Conservation (phyloP, 805 yeast species). For the Candida insectalens region DNA sequence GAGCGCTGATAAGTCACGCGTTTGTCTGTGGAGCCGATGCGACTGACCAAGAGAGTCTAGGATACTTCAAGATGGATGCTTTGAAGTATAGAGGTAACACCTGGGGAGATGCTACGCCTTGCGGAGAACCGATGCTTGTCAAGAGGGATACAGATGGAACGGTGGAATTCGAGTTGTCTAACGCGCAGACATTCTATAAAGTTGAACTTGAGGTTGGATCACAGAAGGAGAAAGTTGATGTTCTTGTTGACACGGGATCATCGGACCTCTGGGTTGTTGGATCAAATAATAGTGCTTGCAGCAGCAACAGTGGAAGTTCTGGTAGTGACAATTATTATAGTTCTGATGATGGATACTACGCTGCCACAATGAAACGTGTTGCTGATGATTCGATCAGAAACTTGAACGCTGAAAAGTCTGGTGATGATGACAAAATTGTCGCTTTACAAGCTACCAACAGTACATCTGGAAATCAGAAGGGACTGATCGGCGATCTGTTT, state of each 20-base stretch:
- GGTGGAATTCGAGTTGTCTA: conserved; percentile 25
- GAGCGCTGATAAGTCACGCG: no score
- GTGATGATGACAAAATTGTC: conserved; percentile 1
- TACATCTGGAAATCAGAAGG: neutral
- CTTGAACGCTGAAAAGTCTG: conserved; percentile 1
- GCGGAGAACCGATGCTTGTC: conserved; percentile 13
- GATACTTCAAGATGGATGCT: conserved; percentile 14
- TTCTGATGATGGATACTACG: neutral
- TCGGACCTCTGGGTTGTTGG: conserved; percentile 62
- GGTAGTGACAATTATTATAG: neutral
- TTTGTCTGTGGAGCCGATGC: no score
- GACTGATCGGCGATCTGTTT: neutral
- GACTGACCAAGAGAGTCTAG: no score
- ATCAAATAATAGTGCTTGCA: conserved; percentile 32
- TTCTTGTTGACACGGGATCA: conserved; percentile 69
- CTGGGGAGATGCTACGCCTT: conserved; percentile 6
- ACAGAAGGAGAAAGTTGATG: conserved; percentile 41
- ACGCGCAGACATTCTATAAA: conserved; percentile 34
- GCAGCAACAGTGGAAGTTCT: neutral
- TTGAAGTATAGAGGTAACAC: conserved; percentile 12
- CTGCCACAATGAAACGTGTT: neutral
- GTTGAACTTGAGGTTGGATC: conserved; percentile 46
- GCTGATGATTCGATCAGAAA: neutral
- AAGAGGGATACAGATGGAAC: conserved; percentile 18
- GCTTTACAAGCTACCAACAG: neutral